phyloP scores from a whole-genome alignment of 306 rosid genomes.

The Gynostemma pentaphyllum region DNA sequence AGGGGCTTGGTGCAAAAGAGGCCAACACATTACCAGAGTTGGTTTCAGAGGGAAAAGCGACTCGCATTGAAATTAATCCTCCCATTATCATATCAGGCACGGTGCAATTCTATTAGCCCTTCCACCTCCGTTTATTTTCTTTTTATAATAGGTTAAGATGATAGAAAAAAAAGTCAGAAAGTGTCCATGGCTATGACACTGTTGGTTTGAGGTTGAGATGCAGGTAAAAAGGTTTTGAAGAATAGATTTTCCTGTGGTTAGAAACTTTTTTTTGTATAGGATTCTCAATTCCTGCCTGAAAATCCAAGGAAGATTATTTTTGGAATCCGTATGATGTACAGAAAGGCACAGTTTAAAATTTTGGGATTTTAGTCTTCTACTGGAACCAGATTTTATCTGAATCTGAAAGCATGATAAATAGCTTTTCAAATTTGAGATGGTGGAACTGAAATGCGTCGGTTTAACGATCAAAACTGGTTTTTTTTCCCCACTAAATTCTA shows the following conservation, averaged over 20 bases:
- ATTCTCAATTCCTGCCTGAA: neutral
- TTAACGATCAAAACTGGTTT: too few species aligned
- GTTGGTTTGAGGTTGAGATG: neutral
- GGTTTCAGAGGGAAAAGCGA: constrained; percentile 62
- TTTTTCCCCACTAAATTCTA: too few species aligned
- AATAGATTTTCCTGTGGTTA: neutral
- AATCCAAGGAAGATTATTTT: neutral
- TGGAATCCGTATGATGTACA: neutral
- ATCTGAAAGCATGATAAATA: neutral
- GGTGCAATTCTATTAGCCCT: constrained; percentile 40
- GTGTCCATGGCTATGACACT: neutral
- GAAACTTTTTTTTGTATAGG: neutral
- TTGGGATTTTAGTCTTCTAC: too few species aligned
- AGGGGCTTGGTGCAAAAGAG: constrained; percentile 71
- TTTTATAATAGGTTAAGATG: neutral
- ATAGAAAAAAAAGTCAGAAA: neutral
- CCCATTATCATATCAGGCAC: constrained; percentile 40
- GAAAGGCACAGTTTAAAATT: too few species aligned
- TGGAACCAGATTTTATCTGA: too few species aligned
- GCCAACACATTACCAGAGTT: constrained; percentile 60
- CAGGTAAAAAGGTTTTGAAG: constrained; percentile 1
- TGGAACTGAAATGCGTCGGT: too few species aligned
- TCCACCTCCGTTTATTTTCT: neutral
- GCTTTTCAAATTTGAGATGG: neutral
- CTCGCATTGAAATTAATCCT: constrained; percentile 50